Evolutionary conservation across 257 asterid genomes (phyloP), one percentile per base, ranked within the genome.

Genomic region (Cynanchum wilfordii): DNA sequence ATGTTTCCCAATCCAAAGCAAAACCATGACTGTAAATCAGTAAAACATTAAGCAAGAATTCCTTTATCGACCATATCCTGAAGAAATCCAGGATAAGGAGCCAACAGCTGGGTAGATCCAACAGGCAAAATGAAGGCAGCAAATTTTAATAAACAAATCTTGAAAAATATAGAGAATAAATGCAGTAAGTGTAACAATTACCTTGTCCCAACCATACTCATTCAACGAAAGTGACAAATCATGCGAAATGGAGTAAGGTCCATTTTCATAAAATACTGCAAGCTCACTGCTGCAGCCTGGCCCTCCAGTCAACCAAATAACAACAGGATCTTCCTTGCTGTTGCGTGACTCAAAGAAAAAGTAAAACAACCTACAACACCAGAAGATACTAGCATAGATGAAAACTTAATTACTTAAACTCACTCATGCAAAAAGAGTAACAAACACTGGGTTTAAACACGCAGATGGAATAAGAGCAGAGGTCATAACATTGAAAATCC

Each of bases 241-340:
- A 64, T 85, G 75, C 44, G 96, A 86, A 79, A 92, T 82, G 44
- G 81, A 58, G 83, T 86, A 92, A 70, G 98, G 98, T 27, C 98
- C 98, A 81, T 92, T 92, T 82, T 92, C 97, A 64, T 88, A 92
- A 86, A 92, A 92, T 65, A 89, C 92, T 51, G 97, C 97, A 91
- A 90, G 83, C 84, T 92, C 98, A 73, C 98, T 92, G 84, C 98
- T 88, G 82, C 98, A 92, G 58, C 98, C 98, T 74, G 98, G 98
- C 29, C 98, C 98, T 73, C 98, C 98, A 70, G 96, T 90, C 83
- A 92, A 82, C 98, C 98, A 92, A 83, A 92, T 92, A 70, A 90
- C 96, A 80, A 92, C 96, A 72, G 98, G 98, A 70, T 88, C 96
- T 27, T 79, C 78, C 69, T 78, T 76, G 85, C 89, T 84, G 76